Conservation (phyloP, 768 basidiomycete genomes). For the Tulasnella sp. region DNA sequence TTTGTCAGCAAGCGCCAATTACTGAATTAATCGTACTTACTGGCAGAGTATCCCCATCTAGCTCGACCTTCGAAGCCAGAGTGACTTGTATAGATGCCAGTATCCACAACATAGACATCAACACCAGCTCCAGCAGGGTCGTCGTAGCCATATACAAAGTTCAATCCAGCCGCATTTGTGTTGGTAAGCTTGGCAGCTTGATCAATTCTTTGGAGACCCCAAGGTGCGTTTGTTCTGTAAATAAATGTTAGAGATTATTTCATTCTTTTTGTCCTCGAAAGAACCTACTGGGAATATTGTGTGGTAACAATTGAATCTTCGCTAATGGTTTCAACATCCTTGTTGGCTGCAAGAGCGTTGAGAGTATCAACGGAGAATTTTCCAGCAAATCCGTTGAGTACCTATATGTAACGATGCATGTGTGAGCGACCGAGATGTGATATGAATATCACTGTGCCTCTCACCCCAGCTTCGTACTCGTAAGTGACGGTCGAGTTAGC, state of each 20-base stretch:
- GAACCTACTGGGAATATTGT: neutral
- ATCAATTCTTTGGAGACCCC: conserved; percentile 6
- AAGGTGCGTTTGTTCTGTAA: neutral
- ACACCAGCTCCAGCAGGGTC: conserved; percentile 27
- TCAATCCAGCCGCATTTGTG: neutral
- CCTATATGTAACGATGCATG: neutral
- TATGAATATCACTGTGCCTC: neutral
- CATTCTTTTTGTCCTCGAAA: neutral
- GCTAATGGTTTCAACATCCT: conserved; percentile 12
- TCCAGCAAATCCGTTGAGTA: conserved; percentile 13
- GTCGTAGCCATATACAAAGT: neutral
- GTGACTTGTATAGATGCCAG: conserved; percentile 22
- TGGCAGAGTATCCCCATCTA: neutral
- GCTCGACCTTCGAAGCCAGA: conserved; percentile 32
- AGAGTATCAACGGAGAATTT: neutral
- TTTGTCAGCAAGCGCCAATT: conserved; percentile 5
- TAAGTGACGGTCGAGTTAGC: too few relatives aligned
- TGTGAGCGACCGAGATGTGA: neutral
- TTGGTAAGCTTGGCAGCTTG: neutral
- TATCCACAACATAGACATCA: conserved; percentile 34
- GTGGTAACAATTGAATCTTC: conserved; percentile 8
- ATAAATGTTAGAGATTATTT: neutral
- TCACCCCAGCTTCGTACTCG: conserved; percentile 12
- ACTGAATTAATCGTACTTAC: too few relatives aligned
- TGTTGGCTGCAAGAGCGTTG: neutral